Conservation (phyloP, 2,329 filamentous ascomycete genomes). For the Fusarium neocosmosporiellum region DNA sequence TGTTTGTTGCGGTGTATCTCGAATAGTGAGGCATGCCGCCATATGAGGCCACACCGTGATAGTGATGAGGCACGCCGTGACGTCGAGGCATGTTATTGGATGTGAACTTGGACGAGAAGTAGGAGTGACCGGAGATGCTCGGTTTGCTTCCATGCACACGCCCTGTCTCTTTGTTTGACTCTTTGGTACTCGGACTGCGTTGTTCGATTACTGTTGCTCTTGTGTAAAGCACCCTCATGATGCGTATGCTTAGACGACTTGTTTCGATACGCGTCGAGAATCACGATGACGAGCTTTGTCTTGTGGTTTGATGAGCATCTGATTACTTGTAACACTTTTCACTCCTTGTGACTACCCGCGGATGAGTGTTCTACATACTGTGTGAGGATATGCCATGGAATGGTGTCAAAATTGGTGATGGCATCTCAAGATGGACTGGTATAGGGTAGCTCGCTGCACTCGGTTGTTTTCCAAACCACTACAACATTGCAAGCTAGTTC, state of each 20-base stretch:
- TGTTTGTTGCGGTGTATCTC: background rate
- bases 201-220: background rate
- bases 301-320: background rate
- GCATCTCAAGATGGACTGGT: background rate
- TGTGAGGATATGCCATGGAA: too few species aligned
- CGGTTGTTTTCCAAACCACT: background rate
- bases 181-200: background rate
- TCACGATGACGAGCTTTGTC: background rate
- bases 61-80: background rate
- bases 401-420: background rate
- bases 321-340: background rate
- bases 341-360: background rate
- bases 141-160: background rate
- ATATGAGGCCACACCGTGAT: background rate
- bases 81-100: background rate
- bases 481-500: background rate
- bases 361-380: background rate
- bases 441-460: background rate
- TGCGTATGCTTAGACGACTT: background rate
- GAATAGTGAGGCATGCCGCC: conserved; percentile 2
- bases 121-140: background rate
- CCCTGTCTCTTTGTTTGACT: background rate
- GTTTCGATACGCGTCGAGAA: background rate
- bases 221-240: background rate
- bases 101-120: background rate